These are phyloP conservation scores for Calamus simplicifolius DNA, from an alignment of 176 grass and related monocot species.

Conservation along the genomic window DNA sequence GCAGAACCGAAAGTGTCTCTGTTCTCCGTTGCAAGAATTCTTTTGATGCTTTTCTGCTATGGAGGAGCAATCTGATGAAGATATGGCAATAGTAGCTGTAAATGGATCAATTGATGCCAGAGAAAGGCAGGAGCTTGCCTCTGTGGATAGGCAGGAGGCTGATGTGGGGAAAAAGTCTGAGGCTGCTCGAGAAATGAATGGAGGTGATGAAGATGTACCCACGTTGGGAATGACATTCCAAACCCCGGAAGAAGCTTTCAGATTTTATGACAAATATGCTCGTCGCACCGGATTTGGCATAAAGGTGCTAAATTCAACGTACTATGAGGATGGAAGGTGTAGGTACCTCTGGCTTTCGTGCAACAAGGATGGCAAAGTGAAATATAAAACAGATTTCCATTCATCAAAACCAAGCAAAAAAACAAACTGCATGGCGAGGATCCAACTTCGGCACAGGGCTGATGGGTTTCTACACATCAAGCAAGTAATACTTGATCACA, in stretches of 20 bases:
- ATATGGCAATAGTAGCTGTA: too few relatives aligned
- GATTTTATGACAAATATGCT: slow-evolving; percentile 6
- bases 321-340: slow-evolving; percentile 3
- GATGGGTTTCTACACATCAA: slow-evolving; percentile 7
- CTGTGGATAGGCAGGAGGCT: neutral
- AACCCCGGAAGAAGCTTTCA: slow-evolving; percentile 6
- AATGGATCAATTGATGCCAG: too few relatives aligned
- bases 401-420: neutral
- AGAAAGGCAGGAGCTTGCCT: too few relatives aligned
- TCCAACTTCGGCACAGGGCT: slow-evolving; percentile 2
- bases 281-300: neutral
- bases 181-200: neutral
- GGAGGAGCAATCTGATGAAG: too few relatives aligned
- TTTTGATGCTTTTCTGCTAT: too few relatives aligned
- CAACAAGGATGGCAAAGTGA: slow-evolving; percentile 9
- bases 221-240: slow-evolving; percentile 5
- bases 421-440: slow-evolving; percentile 6
- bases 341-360: slow-evolving; percentile 5
- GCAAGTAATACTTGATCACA: slow-evolving; percentile 8
- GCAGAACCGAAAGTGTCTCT: too few relatives aligned
- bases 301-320: slow-evolving; percentile 2
- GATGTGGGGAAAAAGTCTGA: neutral
- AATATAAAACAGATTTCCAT: slow-evolving; percentile 5
- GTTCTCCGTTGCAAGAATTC: too few relatives aligned
- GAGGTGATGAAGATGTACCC: neutral